These are phyloP conservation scores for Penicillium psychrofluorescens DNA, from an alignment of 495 filamentous ascomycete genomes.

Conservation along the genomic window DNA sequence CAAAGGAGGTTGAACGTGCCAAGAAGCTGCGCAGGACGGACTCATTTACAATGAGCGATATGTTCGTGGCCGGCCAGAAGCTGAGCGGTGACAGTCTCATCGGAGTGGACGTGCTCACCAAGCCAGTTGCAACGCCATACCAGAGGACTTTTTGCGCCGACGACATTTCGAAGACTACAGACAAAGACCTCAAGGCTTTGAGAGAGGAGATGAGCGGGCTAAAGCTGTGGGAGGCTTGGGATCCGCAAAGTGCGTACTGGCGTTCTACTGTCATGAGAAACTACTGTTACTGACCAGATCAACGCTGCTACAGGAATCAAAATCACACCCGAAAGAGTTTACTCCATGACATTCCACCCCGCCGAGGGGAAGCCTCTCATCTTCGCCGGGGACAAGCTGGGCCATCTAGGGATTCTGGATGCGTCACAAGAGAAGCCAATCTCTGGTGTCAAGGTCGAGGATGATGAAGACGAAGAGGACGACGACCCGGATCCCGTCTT, in stretches of 20 bases:
- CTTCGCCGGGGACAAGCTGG: constrained; percentile 95
- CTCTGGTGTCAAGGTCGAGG: constrained; percentile 20
- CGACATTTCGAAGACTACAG: constrained; percentile 73
- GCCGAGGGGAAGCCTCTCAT: constrained; percentile 76
- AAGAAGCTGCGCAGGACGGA: constrained; percentile 69
- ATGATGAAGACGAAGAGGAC: constrained; percentile 55
- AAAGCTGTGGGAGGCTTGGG: constrained; percentile 73
- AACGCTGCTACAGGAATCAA: constrained; percentile 62
- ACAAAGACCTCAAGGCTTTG: constrained; percentile 67
- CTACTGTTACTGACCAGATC: constrained; percentile 3
- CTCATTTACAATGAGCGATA: constrained; percentile 65
- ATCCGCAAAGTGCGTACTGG: constrained; percentile 57
- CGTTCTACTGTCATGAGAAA: neutral
- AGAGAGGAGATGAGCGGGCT: constrained; percentile 76
- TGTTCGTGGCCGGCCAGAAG: constrained; percentile 70
- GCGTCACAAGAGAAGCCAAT: constrained; percentile 60
- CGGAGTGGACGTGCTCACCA: constrained; percentile 50
- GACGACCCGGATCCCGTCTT: constrained; percentile 68
- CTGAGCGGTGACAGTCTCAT: constrained; percentile 36
- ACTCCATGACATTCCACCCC: constrained; percentile 84
- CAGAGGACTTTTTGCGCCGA: constrained; percentile 73
- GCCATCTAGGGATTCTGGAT: constrained; percentile 89
- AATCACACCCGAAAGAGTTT: constrained; percentile 83
- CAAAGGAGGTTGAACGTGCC: constrained; percentile 52
- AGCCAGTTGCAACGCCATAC: constrained; percentile 66